Base-by-base conservation (phyloP, 1,284 basidiomycete genomes). In the Ustilago shanxiensis region DNA sequence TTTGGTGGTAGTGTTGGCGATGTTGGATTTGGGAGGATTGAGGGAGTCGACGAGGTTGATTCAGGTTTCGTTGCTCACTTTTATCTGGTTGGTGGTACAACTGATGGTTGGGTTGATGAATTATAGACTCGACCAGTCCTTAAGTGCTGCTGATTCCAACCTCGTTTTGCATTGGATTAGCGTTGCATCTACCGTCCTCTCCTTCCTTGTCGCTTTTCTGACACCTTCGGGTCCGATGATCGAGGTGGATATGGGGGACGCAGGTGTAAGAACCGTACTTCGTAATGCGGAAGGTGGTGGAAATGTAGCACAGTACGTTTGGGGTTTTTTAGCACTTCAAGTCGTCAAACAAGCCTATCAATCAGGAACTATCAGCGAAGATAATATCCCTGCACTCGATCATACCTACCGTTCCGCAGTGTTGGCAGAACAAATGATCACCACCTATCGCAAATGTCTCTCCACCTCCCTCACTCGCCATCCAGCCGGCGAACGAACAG, bases 351-450 rank as follows among this genome's bases (percentile, higher is more conserved):
- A 62, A 13, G 66, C 72, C 0, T 59, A 64, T 28, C 33, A 2
- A 3, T 5, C 53, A 8, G 35, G 39, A 8, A 45, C 59, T 0
- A 53, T 74, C 49, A 63, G 61, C 7, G 35, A 62, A 8, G 47
- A 62, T n/a, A 62, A 69, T 14, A 62, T 74, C 3, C 72, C 72
- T 2, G 66, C 62, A 2, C 56, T 74, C 31, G 72, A 74, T 28
- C 55, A 64, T 20, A 59, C 58, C 13, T 66, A 57, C 24, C 29
- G 54, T 8, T 62, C 66, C 3, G 66, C 66, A 3, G 49, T 66
- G 8, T 28, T 70, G 2, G 72, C 59, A 1, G 66, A 74, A 13
- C 33, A 66, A 18, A 60, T 74, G 35, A 70, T 74, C 28, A 20
- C n/a, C n/a, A 29, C 57, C 6, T 74, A 74, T 24, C 66, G 72